Evolutionary conservation across 768 basidiomycete genomes (phyloP), one percentile per base, ranked within the genome.

Genomic region (Lactarius hatsudake): DNA sequence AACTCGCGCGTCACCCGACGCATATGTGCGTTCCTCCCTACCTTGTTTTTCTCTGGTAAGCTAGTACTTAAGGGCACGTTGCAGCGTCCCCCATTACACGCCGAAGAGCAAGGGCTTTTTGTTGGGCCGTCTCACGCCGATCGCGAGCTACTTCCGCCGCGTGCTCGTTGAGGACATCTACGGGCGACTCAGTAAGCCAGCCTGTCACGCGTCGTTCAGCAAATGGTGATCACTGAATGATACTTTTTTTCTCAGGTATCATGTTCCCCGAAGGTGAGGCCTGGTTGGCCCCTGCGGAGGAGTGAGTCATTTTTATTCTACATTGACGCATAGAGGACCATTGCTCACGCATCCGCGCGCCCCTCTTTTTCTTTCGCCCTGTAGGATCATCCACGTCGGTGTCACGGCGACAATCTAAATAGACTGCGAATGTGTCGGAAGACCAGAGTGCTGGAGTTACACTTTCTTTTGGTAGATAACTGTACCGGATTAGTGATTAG

Each of bases 221-320:
- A 38, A 48, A 36, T 8, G 26, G 17, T n/a, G 56, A 20, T 38
- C 20, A 48, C 26, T 64, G 45, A 62, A 58, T 28, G 2, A 53
- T 10, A 26, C 53, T n/a, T n/a, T 30, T 60, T n/a, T 20, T 59
- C 2, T 3, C 51, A 84, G 85, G 80, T 2, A 82, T 81, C 0
- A 85, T 87, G 81, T 87, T 87, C 77, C 87, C 86, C 0, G 85
- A 86, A 68, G 86, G 84, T 0, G 84, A 76, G 1, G 85, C 83
- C 66, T 87, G 86, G 86, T 67, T 82, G 7, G 82, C 81, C 0
- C 79, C 81, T 28, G 81, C 81, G 2, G 86, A 87, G 65, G 83
- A 86, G 84, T 85, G 73, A 54, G 69, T 64, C 23, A 1, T 23
- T 23, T 48, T 23, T 6, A 38, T 17, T 20, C 18, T 40, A 7